Base-by-base conservation (phyloP, 345 rosid species). In the Populus nigra region DNA sequence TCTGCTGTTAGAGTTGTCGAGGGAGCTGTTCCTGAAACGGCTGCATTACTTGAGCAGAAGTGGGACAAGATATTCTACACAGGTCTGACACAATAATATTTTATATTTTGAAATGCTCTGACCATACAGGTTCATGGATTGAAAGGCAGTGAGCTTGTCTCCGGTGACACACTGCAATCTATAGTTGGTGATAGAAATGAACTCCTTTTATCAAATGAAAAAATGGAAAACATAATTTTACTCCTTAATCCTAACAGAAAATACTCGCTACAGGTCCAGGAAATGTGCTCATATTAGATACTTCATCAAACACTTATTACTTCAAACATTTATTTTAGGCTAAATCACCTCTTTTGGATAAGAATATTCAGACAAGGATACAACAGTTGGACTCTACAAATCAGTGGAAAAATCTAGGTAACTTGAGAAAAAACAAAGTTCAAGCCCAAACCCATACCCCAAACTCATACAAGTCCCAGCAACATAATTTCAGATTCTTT, bases 31-130 rank as follows among this genome's bases (percentile, higher is more conserved):
- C 83, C 86, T 62, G 84, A 87, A 77, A 83, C 89, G 41, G 25
- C 92, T 41, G 87, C 89, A 17, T 79, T 87, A 27, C 62, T 57
- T 57, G 88, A 86, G 20, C 90, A 89, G 73, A 84, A 74, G 61
- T 89, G 92, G 92, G 89, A 87, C 49, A 89, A 85, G 79, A 89
- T 87, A 69, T 53, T 89, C 50, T 89, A 83, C 78, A 89, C 92
- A 83, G 91, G 88, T 88, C 74, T 17, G n/a, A n/a, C 69, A 38
- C 41, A 4, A 20, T 2, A 47, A 16, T 13, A 13, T 16, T 25
- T 62, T 65, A 27, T 63, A 17, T 65, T 25, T 27, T 65, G 68
- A 22, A 55, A 55, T 55, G 27, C 62, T 55, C 62, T 55, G 62
- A 55, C 27, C n/a, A 10, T 22, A 55, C 25, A 55, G 11, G 23